Evolutionary conservation across 768 basidiomycete genomes (phyloP).

Genomic region (Amyloporia xantha): DNA sequence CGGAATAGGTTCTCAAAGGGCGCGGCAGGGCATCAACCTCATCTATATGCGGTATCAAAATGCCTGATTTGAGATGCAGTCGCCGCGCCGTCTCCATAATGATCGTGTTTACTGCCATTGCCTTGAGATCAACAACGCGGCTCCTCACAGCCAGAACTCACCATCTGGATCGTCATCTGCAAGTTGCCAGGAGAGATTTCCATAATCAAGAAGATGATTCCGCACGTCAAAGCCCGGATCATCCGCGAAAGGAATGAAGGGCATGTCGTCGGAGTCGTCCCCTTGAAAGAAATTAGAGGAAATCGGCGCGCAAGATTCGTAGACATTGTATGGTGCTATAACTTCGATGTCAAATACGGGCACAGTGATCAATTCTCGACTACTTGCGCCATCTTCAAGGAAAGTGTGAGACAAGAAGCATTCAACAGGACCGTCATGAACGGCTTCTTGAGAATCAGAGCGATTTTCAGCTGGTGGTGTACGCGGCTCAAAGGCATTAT

Average conservation of each 20-base stretch:
- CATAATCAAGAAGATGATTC: conserved; percentile 36
- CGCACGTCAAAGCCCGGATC: conserved; percentile 44
- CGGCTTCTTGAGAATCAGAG: conserved; percentile 1
- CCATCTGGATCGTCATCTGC: conserved; percentile 32
- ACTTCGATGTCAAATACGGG: background rate
- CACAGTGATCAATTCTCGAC: background rate
- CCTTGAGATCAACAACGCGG: too few relatives aligned
- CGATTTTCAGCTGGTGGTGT: background rate
- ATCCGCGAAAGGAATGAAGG: conserved; percentile 58
- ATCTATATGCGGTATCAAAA: conserved; percentile 43
- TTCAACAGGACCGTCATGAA: conserved; percentile 8
- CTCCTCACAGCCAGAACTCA: conserved; percentile 21
- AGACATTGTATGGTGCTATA: conserved; percentile 29
- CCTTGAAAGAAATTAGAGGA: conserved; percentile 42
- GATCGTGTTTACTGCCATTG: conserved; percentile 41
- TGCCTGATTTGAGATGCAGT: conserved; percentile 30
- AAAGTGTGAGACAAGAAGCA: too few relatives aligned
- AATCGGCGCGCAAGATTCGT: conserved; percentile 53
- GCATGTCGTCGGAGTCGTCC: conserved; percentile 51
- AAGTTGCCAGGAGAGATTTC: conserved; percentile 45
- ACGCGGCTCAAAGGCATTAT: background rate
- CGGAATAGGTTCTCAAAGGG: background rate
- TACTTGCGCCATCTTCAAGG: conserved; percentile 3
- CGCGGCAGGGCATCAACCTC: conserved; percentile 6
- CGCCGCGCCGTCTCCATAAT: conserved; percentile 40